Conservation (phyloP, 805 yeast species). For the Cyberlindnera maclurae region DNA sequence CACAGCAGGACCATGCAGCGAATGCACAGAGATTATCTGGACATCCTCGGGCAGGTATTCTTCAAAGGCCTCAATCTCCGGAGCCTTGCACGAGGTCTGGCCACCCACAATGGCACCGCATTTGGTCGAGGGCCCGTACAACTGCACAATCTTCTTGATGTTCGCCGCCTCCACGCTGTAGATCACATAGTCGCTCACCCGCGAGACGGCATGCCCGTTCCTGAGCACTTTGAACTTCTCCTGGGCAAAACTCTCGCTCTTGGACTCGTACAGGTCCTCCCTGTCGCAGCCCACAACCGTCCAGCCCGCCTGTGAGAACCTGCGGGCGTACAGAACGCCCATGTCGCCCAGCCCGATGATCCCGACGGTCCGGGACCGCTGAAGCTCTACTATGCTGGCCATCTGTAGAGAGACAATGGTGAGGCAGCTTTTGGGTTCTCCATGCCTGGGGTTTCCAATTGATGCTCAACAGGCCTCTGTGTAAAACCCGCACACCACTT, state of each 20-base stretch:
- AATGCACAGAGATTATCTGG: slow-evolving; percentile 81
- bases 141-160: slow-evolving; percentile 60
- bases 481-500: no score
- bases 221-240: slow-evolving; percentile 48
- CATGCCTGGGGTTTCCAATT: no score
- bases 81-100: slow-evolving; percentile 90
- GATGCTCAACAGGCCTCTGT: no score
- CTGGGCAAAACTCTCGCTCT: slow-evolving; percentile 33
- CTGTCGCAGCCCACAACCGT: slow-evolving; percentile 81
- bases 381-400: background rate
- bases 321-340: slow-evolving; percentile 83
- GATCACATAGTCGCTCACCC: slow-evolving; percentile 74
- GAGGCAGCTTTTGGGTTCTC: no score
- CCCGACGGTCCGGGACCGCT: slow-evolving; percentile 54
- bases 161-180: slow-evolving; percentile 92
- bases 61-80: slow-evolving; percentile 86
- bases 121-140: slow-evolving; percentile 85
- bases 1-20: slow-evolving; percentile 91
- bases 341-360: slow-evolving; percentile 96
- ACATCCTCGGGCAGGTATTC: slow-evolving; percentile 66
- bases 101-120: slow-evolving; percentile 94
- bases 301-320: slow-evolving; percentile 83
- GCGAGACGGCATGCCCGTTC: slow-evolving; percentile 80
- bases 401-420: no score
- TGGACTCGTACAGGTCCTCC: slow-evolving; percentile 50